Evolutionary conservation across 2,329 filamentous ascomycete species (phyloP), one percentile per base, ranked within the genome.

Genomic region (Thelonectria rubi): DNA sequence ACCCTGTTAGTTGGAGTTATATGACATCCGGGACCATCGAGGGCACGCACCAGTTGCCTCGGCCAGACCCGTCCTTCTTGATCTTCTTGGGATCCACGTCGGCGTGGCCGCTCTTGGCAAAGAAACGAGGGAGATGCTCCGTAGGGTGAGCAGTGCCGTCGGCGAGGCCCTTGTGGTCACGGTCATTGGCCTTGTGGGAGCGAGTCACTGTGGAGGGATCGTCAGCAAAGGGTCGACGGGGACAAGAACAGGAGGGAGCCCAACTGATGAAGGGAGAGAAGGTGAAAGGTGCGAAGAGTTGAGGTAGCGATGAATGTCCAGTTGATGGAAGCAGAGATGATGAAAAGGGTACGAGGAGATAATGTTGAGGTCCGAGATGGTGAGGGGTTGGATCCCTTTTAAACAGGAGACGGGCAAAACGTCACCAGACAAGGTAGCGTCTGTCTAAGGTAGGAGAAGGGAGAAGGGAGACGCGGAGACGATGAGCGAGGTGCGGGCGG

Each of bases 21-120:
- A 45, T 47, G 9, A 11, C 8, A 20, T 6, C 11, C 50, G 18
- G 42, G 17, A 14, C 15, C 50, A 54, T 37, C 21, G 18, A 14
- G 46, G 12, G 20, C 21, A 74, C 90, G 79, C 86, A 97, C 94
- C 94, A 99, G 80, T 97, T 97, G 75, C 91, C 93, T 79, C 92
- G 94, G 70, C 94, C 94, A 69, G 87, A 91, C 66, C 94, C 94
- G 74, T 97, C 92, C 84, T 99, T 99, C 89, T 99, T 99, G 76
- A 91, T 90, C 84, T 96, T 95, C 79, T 92, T 93, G 64, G 95
- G 94, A 75, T 97, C 92, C 70, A 85, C 83, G 74, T 93, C 93
- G 72, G 88, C 83, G 75, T 91, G 90, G 69, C 94, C 94, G 63
- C 87, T 81, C 82, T 97, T 97, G 79, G 88, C 93, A 78, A 98